Evolutionary conservation across 2,329 filamentous ascomycete genomes (phyloP), one percentile per base, ranked within the genome.

Genomic region (Calonectria multiphialidica): DNA sequence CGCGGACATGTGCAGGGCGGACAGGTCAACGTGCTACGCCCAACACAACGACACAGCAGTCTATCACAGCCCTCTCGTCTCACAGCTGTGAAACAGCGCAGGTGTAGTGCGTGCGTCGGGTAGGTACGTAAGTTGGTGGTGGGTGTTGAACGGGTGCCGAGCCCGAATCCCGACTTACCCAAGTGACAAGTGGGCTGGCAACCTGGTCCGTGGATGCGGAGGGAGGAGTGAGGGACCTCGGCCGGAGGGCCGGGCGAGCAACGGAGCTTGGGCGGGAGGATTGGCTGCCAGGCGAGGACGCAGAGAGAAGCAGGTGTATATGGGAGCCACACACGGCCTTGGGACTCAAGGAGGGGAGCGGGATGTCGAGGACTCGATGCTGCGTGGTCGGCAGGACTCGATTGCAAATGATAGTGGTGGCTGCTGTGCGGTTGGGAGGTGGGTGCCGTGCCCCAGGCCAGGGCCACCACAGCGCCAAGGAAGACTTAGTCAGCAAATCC

Each of bases 151-250:
- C 57, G 71, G 71, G 68, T 59, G 53, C 53, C 53, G 53, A 59
- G 21, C 65, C 77, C 66, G 71, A 71, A 76, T 55, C 53, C 72
- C 69, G 74, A 76, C 77, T 79, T 78, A 79, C 77, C 75, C 75
- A 77, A 57, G 74, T 78, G 62, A 42, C 35, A 66, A 66, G 71
- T 72, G 75, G 74, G 67, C 69, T 73, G 73, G 67, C 69, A 71
- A 71, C 71, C 74, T 74, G 74, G 72, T 72, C 70, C 64, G 53
- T 67, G 63, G 73, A 68, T 49, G 57, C 68, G 63, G 71, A 68
- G 57, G 64, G 68, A 69, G 74, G 64, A 70, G 70, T 70, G 74
- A 74, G 57, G 49, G 28, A 71, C 70, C 73, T 78, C 70, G 33
- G 70, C 70, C 66, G 61, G 72, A 66, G 40, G 47, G 61, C 42